Evolutionary conservation across 345 rosid species (phyloP).

Genomic region (Noccaea bulbosa): DNA sequence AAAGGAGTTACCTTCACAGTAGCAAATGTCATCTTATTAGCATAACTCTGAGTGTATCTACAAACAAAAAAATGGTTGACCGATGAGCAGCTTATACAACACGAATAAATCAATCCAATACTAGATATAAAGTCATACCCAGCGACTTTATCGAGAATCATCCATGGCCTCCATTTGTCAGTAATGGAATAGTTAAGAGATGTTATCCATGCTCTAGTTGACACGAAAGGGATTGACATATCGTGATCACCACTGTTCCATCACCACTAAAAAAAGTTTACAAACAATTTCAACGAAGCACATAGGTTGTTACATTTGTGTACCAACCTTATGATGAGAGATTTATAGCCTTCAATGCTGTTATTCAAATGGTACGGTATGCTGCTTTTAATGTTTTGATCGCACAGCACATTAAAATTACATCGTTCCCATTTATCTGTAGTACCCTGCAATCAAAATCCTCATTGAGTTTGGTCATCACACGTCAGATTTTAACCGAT

Average conservation of each 20-base stretch:
- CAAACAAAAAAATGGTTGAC: neutral
- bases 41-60: constrained; percentile 60
- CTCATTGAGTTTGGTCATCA: neutral
- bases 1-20: constrained; percentile 54
- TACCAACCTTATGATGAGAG: constrained; percentile 24
- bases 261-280: neutral
- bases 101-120: neutral
- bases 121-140: constrained; percentile 13
- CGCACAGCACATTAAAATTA: neutral
- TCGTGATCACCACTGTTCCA: constrained; percentile 64
- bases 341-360: constrained; percentile 24
- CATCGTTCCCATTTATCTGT: constrained; percentile 17
- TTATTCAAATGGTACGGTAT: constrained; percentile 27
- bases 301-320: neutral
- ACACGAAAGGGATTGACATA: constrained; percentile 49
- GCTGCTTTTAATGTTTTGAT: constrained; percentile 19
- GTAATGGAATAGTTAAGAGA: constrained; percentile 54
- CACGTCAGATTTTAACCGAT: neutral
- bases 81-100: neutral
- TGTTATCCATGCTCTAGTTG: constrained; percentile 64
- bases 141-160: constrained; percentile 51
- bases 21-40: constrained; percentile 65
- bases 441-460: constrained; percentile 5
- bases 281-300: neutral
- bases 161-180: constrained; percentile 66